Evolutionary conservation across 2,329 filamentous ascomycete species (phyloP).

Genomic region (Diaporthe caulivora): DNA sequence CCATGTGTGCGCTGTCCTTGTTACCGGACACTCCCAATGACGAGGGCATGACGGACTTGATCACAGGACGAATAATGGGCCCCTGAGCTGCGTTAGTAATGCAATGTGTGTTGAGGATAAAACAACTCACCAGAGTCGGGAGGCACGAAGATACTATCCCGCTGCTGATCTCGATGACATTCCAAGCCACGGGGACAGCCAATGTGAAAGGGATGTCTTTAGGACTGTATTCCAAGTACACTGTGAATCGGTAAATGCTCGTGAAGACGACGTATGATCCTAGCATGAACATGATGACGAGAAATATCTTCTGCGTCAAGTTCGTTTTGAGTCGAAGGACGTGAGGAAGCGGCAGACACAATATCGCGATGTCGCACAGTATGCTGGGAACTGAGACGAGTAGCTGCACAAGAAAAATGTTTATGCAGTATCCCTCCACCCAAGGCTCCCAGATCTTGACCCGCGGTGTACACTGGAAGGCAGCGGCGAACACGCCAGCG

Average conservation of each 20-base stretch:
- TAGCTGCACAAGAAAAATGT: conserved; percentile 31
- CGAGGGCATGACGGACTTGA: conserved; percentile 33
- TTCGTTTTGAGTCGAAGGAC: conserved; percentile 33
- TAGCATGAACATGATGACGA: conserved; percentile 34
- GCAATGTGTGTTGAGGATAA: not conserved
- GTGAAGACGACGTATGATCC: conserved; percentile 35
- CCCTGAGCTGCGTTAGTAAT: not conserved
- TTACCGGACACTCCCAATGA: conserved; percentile 1
- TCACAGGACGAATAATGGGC: conserved; percentile 20
- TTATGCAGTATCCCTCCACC: conserved; percentile 32
- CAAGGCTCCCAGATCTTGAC: conserved; percentile 36
- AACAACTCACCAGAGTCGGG: conserved; percentile 7
- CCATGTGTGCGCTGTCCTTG: not conserved
- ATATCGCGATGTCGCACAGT: conserved; percentile 28
- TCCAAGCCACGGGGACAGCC: conserved; percentile 42
- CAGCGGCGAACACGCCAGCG: conserved; percentile 32
- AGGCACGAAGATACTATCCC: conserved; percentile 34
- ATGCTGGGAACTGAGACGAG: conserved; percentile 32
- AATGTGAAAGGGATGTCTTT: conserved; percentile 23
- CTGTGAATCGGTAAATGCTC: conserved; percentile 30
- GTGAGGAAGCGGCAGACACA: conserved; percentile 32
- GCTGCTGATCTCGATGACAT: conserved; percentile 34
- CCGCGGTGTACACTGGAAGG: conserved; percentile 31
- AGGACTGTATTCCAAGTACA: conserved; percentile 21
- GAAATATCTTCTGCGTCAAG: conserved; percentile 31